Conservation (phyloP, 2,329 filamentous ascomycete genomes). For the Penicillium sp. region DNA sequence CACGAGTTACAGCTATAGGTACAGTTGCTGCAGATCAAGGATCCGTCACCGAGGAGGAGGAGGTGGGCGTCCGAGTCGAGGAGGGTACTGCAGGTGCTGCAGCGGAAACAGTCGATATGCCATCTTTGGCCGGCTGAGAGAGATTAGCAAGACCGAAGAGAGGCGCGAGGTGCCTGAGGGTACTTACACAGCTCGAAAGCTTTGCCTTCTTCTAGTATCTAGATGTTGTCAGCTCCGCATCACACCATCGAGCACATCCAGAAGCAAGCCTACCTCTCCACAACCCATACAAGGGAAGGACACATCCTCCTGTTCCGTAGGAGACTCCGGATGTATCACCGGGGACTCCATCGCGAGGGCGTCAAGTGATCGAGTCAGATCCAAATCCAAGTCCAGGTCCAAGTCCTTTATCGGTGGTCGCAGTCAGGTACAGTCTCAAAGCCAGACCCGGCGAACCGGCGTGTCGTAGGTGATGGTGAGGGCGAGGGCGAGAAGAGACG, state of each 20-base stretch:
- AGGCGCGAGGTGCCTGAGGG: not conserved
- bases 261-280: conserved; percentile 68
- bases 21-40: conserved; percentile 98
- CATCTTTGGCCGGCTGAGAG: conserved; percentile 85
- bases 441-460: not conserved
- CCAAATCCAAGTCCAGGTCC: not conserved
- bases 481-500: conserved; percentile 6
- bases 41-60: conserved; percentile 93
- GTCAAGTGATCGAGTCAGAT: not conserved
- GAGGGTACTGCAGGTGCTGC: conserved; percentile 91
- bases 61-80: conserved; percentile 98
- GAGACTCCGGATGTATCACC: conserved; percentile 59
- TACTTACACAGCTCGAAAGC: conserved; percentile 89
- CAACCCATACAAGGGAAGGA: conserved; percentile 89
- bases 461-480: not conserved
- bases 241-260: conserved; percentile 1
- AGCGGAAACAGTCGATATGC: conserved; percentile 99
- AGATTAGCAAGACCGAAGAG: conserved; percentile 27
- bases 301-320: conserved; percentile 78
- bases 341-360: conserved; percentile 60
- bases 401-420: not conserved
- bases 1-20: conserved; percentile 98
- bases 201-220: conserved; percentile 98
- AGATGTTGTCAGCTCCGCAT: conserved; percentile 14
- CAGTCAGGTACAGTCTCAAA: conserved; percentile 2